Evolutionary conservation across 345 rosid genomes (phyloP).

Genomic region (Laguncularia racemosa): DNA sequence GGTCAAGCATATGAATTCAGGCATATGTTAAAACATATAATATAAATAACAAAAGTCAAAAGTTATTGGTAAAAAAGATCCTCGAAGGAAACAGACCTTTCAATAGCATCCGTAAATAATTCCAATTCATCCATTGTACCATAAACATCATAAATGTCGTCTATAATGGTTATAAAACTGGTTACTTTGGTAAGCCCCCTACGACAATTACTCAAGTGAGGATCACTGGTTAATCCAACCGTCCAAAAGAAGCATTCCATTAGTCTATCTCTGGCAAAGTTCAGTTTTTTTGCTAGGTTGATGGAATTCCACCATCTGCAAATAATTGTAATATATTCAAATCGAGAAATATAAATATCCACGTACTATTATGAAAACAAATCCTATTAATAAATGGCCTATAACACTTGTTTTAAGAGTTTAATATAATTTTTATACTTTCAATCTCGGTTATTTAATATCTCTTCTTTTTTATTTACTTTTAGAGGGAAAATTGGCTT

Average conservation of each 20-base stretch:
- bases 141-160: constrained; percentile 39
- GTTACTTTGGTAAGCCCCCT: constrained; percentile 29
- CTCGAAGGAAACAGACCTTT: constrained; percentile 12
- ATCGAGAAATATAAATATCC: background rate
- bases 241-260: constrained; percentile 45
- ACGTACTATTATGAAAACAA: background rate
- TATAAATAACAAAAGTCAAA: background rate
- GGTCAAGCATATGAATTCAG: background rate
- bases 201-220: constrained; percentile 17
- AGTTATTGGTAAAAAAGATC: background rate
- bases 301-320: constrained; percentile 35
- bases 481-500: too few relatives aligned
- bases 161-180: constrained; percentile 23
- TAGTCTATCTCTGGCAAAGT: constrained; percentile 38
- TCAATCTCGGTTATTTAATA: too few relatives aligned
- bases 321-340: background rate
- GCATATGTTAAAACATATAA: background rate
- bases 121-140: constrained; percentile 32
- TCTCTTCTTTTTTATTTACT: too few relatives aligned
- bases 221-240: constrained; percentile 22
- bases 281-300: constrained; percentile 19
- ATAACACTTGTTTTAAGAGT: too few relatives aligned
- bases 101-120: constrained; percentile 28
- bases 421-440: too few relatives aligned
- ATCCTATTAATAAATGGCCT: background rate